These are phyloP conservation scores for Macroventuria anomochaeta DNA, from an alignment of 2,329 filamentous ascomycete genomes.

Conservation along the genomic window DNA sequence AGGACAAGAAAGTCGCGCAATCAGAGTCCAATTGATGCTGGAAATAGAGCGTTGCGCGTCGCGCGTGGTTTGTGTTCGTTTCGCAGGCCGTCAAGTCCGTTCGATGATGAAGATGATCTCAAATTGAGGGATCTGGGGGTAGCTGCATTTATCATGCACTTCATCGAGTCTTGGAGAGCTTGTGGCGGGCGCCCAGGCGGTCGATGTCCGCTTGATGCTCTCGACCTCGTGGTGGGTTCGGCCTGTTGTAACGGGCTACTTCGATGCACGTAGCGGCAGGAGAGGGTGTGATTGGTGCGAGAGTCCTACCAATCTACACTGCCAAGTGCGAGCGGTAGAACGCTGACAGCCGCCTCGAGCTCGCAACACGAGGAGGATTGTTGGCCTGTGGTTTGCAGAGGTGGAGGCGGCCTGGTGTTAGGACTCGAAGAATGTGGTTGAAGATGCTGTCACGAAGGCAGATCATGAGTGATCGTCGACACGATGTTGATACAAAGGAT, in stretches of 20 bases:
- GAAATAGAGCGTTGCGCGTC: constrained; percentile 2
- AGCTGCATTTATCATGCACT: neutral
- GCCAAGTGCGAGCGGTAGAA: constrained; percentile 4
- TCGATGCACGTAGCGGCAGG: constrained; percentile 11
- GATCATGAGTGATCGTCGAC: constrained; percentile 1
- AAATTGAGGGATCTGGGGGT: neutral
- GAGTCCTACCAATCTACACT: neutral
- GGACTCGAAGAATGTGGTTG: neutral
- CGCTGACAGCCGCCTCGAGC: constrained; percentile 6
- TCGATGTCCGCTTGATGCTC: neutral
- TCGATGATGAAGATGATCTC: neutral
- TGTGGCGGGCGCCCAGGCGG: neutral
- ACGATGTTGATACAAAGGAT: neutral
- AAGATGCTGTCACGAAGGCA: constrained; percentile 1
- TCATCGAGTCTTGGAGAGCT: neutral
- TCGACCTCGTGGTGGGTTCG: constrained; percentile 3
- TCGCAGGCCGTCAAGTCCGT: constrained; percentile 3
- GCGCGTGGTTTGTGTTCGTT: neutral
- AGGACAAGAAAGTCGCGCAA: constrained; percentile 17
- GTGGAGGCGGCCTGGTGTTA: neutral
- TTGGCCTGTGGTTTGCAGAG: constrained; percentile 7
- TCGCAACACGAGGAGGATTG: constrained; percentile 10
- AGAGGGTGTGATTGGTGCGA: constrained; percentile 13
- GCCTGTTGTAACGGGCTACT: constrained; percentile 11
- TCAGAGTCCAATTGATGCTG: constrained; percentile 1